A percentile compares a stretch with the other conserved stretches of the same genome.
These are phyloP conservation scores for Lanzia echinophila DNA, from an alignment of 2,329 filamentous ascomycete species.

Conservation along the genomic window DNA sequence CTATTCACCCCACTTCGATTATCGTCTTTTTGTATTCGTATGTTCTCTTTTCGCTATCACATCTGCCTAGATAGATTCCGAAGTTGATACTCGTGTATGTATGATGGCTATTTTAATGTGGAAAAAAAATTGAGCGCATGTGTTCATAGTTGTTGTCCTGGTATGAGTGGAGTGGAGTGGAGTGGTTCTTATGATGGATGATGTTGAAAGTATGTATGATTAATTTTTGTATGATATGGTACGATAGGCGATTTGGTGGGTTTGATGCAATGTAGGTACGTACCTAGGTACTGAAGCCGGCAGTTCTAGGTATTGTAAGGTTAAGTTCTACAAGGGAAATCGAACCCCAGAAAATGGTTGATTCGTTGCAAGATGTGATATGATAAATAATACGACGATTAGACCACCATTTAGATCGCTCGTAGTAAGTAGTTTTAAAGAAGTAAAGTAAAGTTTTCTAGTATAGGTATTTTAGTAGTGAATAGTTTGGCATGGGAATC, in stretches of 20 bases:
- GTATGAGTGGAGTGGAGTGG: background rate
- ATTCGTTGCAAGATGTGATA: too few species aligned
- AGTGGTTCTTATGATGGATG: background rate
- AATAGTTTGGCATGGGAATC: too few species aligned
- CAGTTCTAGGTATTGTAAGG: too few species aligned
- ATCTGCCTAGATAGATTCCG: background rate
- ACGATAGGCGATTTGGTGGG: background rate
- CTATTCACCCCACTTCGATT: slow-evolving; percentile 15
- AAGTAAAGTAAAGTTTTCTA: too few species aligned
- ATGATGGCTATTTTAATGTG: too few species aligned
- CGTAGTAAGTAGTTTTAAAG: too few species aligned
- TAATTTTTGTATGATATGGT: background rate
- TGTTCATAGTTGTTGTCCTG: background rate
- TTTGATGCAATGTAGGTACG: background rate
- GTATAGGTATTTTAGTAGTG: too few species aligned
- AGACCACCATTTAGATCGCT: too few species aligned
- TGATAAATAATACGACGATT: too few species aligned
- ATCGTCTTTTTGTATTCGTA: background rate
- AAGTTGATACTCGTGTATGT: background rate
- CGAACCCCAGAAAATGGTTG: too few species aligned
- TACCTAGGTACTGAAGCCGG: background rate
- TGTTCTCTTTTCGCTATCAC: background rate
- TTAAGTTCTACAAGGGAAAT: too few species aligned
- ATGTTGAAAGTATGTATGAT: background rate
- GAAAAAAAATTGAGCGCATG: background rate